Evolutionary conservation across 208 protist genomes (phyloP).

Genomic region (Sergeia podlipaevii): DNA sequence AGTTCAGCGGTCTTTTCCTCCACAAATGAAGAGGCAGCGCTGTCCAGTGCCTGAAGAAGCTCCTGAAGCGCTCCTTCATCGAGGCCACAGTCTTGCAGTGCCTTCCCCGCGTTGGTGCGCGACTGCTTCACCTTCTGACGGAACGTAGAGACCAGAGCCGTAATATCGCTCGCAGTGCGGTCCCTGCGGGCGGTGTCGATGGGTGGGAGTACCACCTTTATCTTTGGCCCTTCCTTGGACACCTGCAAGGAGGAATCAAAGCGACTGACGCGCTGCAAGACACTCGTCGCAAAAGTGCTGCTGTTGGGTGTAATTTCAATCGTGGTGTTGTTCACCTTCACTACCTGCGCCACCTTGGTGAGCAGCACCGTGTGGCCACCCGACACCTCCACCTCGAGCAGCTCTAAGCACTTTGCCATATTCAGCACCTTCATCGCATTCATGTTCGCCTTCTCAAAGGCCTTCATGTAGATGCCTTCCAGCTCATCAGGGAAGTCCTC

Average conservation of each 20-base stretch:
- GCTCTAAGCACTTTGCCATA: conserved; percentile 85
- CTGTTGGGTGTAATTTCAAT: conserved; percentile 69
- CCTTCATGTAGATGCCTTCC: conserved; percentile 46
- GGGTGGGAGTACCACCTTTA: conserved; percentile 61
- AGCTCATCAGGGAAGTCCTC: conserved; percentile 80
- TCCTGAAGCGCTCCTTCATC: conserved; percentile 56
- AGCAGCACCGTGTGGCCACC: conserved; percentile 61
- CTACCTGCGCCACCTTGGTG: conserved; percentile 69
- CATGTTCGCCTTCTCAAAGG: conserved; percentile 71
- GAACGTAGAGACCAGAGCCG: conserved; percentile 32
- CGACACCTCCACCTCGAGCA: conserved; percentile 65
- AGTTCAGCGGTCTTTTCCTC: conserved; percentile 76
- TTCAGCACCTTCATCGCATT: conserved; percentile 85
- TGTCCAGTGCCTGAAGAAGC: conserved; percentile 51
- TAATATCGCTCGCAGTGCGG: conserved; percentile 57
- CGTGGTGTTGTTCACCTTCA: conserved; percentile 53
- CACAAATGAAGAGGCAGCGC: conserved; percentile 49
- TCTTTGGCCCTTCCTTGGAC: conserved; percentile 62
- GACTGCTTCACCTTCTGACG: conserved; percentile 52
- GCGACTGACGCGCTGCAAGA: conserved; percentile 67
- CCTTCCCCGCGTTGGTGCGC: conserved; percentile 50
- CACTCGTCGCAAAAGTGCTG: conserved; percentile 35
- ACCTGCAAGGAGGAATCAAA: conserved; percentile 76
- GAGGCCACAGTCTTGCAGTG: conserved; percentile 59
- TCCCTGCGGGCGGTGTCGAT: conserved; percentile 73